phyloP scores from a whole-genome alignment of 2,329 filamentous ascomycete genomes.

The Microcyclospora tardicrescens region DNA sequence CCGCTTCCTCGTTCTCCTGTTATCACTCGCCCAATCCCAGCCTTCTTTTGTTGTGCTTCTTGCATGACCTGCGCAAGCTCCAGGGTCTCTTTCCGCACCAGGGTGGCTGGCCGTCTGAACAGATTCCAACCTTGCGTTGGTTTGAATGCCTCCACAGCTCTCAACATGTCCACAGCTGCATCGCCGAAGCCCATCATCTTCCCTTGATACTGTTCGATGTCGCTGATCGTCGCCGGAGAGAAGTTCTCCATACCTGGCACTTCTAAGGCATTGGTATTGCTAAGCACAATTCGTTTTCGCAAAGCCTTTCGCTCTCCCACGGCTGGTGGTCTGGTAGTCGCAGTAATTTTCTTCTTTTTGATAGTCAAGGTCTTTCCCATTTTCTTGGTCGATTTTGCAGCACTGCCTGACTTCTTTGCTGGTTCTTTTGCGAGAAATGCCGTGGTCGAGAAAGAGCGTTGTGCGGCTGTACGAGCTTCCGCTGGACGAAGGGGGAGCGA shows the following conservation, averaged over 20 bases:
- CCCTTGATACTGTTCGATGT: slow-evolving; percentile 35
- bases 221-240: slow-evolving; percentile 2
- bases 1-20: slow-evolving; percentile 63
- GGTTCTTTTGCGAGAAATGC: slow-evolving; percentile 15
- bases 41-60: slow-evolving; percentile 25
- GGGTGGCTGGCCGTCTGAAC: slow-evolving; percentile 66
- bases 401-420: slow-evolving; percentile 17
- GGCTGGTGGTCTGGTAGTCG: slow-evolving; percentile 16
- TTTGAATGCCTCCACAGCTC: slow-evolving; percentile 84
- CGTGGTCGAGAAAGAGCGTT: slow-evolving; percentile 23
- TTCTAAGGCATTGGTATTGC: slow-evolving; percentile 82
- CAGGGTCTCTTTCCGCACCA: slow-evolving; percentile 68
- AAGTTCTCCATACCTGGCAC: slow-evolving; percentile 56
- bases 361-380: slow-evolving; percentile 17
- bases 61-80: slow-evolving; percentile 45
- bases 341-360: slow-evolving; percentile 17
- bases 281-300: slow-evolving; percentile 79
- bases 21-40: slow-evolving; percentile 52
- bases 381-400: slow-evolving; percentile 8
- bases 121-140: slow-evolving; percentile 74
- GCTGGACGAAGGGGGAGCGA: too few relatives aligned
- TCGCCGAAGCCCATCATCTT: slow-evolving; percentile 58
- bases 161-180: slow-evolving; percentile 61
- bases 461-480: neutral
- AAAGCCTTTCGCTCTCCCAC: slow-evolving; percentile 76